Evolutionary conservation across 116 monocot species (phyloP).

Genomic region (Cymodocea nodosa): DNA sequence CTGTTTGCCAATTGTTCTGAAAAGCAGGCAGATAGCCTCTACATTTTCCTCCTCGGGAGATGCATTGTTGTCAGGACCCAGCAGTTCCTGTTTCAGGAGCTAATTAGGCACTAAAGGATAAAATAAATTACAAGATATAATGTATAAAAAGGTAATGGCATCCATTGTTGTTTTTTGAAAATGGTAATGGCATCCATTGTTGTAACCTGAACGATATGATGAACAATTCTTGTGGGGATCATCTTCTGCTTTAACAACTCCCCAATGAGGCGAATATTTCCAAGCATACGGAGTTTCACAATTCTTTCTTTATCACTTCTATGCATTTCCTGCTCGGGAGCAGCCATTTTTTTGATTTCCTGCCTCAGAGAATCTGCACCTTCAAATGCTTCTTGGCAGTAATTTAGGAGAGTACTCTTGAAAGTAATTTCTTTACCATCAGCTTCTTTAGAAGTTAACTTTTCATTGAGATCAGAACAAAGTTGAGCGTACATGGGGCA

Average conservation of each 20-base stretch:
- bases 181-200: too few species aligned
- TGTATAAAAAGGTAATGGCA: not conserved
- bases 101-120: not conserved
- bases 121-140: not conserved
- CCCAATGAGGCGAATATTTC: conserved; percentile 89
- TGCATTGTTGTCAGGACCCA: conserved; percentile 47
- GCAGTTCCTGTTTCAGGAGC: conserved; percentile 39
- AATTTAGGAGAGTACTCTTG: conserved; percentile 74
- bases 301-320: conserved; percentile 74
- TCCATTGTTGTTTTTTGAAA: too few species aligned
- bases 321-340: conserved; percentile 70
- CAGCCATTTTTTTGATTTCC: conserved; percentile 55
- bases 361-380: conserved; percentile 55
- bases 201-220: conserved; percentile 90
- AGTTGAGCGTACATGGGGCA: conserved; percentile 90
- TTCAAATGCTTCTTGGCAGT: conserved; percentile 97
- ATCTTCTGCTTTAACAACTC: conserved; percentile 91
- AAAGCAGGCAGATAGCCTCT: conserved; percentile 89
- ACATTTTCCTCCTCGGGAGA: conserved; percentile 94
- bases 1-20: conserved; percentile 91
- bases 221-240: conserved; percentile 79
- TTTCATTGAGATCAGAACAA: conserved; percentile 68
- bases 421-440: conserved; percentile 84
- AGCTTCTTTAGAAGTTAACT: conserved; percentile 65
- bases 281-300: conserved; percentile 77